Conservation (phyloP, 2,329 filamentous ascomycete species). For the Claviceps spartinae region DNA sequence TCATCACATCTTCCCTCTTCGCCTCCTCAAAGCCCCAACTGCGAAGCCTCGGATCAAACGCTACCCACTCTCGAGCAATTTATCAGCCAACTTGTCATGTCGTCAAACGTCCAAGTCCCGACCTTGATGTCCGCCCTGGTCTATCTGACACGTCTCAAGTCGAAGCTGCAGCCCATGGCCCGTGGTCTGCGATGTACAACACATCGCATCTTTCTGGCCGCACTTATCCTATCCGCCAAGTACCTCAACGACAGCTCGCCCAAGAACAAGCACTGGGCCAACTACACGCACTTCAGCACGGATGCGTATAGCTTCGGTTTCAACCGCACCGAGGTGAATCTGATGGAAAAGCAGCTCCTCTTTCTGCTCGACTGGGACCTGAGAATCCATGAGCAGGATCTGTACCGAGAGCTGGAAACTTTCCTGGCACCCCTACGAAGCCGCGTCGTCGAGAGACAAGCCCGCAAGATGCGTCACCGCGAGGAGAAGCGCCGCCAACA, state of each 20-base stretch:
- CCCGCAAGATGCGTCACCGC: constrained; percentile 35
- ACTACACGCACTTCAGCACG: constrained; percentile 70
- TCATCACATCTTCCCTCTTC: constrained; percentile 27
- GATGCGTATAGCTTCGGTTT: constrained; percentile 64
- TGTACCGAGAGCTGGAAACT: constrained; percentile 73
- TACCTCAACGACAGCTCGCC: constrained; percentile 97
- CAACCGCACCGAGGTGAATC: constrained; percentile 87
- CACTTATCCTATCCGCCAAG: constrained; percentile 80
- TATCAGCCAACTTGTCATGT: constrained; percentile 79
- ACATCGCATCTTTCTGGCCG: constrained; percentile 90
- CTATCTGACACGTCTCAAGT: constrained; percentile 75
- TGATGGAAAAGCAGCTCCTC: constrained; percentile 98
- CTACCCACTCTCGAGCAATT: constrained; percentile 80
- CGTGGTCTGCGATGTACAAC: constrained; percentile 94
- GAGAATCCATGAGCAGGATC: constrained; percentile 69
- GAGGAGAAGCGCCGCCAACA: constrained; percentile 30
- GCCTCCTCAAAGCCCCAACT: constrained; percentile 36
- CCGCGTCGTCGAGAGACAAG: constrained; percentile 37
- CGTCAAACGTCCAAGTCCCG: constrained; percentile 91
- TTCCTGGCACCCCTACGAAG: constrained; percentile 78
- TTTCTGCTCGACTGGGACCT: constrained; percentile 93
- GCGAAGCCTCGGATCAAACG: constrained; percentile 34
- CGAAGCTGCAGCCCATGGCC: constrained; percentile 79
- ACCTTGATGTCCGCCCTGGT: constrained; percentile 95
- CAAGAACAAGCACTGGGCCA: constrained; percentile 99